phyloP scores from a whole-genome alignment of 208 protist species.

The Porcisia hertigi region DNA sequence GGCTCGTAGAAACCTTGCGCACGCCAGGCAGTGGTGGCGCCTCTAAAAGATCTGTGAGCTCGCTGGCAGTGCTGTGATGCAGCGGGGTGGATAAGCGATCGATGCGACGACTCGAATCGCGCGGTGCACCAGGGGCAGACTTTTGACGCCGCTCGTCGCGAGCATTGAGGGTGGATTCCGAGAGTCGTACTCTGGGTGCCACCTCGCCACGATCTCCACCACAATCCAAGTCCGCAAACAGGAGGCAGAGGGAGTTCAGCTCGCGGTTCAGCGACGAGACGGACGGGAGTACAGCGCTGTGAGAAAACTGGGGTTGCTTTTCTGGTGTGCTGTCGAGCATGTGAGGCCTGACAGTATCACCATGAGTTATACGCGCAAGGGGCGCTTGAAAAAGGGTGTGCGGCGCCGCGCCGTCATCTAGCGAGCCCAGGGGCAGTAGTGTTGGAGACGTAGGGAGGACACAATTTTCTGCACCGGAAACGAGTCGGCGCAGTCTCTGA shows the following conservation, averaged over 20 bases:
- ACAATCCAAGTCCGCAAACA: slow-evolving; percentile 16
- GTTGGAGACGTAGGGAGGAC: background rate
- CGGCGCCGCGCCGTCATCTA: background rate
- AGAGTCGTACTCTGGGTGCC: background rate
- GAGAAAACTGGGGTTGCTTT: background rate
- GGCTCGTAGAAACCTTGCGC: background rate
- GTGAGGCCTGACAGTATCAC: background rate
- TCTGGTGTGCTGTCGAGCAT: slow-evolving; percentile 1
- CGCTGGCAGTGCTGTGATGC: background rate
- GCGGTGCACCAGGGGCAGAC: slow-evolving; percentile 19
- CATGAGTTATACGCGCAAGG: background rate
- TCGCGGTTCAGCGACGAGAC: slow-evolving; percentile 26
- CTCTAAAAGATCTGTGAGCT: background rate
- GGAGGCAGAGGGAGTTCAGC: slow-evolving; percentile 21
- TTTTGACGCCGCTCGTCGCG: slow-evolving; percentile 7
- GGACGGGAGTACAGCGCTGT: slow-evolving; percentile 12
- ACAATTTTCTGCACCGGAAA: background rate
- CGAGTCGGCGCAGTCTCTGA: slow-evolving; percentile 24
- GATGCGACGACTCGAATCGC: slow-evolving; percentile 10
- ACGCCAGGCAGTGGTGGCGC: background rate
- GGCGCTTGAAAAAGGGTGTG: background rate
- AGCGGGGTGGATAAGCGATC: background rate
- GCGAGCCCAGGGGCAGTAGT: background rate
- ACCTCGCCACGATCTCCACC: background rate
- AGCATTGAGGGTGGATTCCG: background rate